phyloP scores from a whole-genome alignment of 371 early-diverging fungal genomes.

The Mucor plumbeus region DNA sequence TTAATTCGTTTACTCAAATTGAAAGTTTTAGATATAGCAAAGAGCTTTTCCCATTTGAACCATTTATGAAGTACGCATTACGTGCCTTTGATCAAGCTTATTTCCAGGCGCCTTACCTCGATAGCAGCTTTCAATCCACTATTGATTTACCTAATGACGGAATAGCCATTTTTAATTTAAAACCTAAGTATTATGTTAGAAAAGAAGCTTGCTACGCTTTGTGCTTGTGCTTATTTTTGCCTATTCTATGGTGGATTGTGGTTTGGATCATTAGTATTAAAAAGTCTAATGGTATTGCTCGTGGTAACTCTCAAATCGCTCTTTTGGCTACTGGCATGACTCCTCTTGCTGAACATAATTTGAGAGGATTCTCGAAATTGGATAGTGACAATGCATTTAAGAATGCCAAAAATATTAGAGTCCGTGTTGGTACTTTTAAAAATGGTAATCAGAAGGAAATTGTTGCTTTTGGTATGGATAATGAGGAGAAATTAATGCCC shows the following conservation, averaged over 20 bases:
- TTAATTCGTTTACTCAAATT: not conserved
- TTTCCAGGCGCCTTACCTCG: constrained; percentile 16
- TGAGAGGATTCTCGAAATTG: constrained; percentile 6
- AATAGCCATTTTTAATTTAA: not conserved
- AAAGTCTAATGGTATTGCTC: constrained; percentile 14
- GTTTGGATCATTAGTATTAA: constrained; percentile 18
- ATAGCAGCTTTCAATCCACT: too few relatives aligned
- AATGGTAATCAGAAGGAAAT: not conserved
- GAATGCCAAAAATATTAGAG: constrained; percentile 8
- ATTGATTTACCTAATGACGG: not conserved
- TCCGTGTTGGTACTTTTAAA: constrained; percentile 7
- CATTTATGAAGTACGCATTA: constrained; percentile 6
- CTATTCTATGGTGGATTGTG: constrained; percentile 14
- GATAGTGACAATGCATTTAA: constrained; percentile 12
- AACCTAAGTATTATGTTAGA: constrained; percentile 1
- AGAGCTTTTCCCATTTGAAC: not conserved
- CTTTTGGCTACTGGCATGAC: constrained; percentile 22
- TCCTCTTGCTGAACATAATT: constrained; percentile 10
- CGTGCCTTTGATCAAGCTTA: constrained; percentile 12
- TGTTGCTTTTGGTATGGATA: constrained; percentile 7
- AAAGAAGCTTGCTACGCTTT: not conserved
- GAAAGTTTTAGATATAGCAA: not conserved
- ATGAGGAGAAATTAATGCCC: constrained; percentile 6
- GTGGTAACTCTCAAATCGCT: constrained; percentile 25
- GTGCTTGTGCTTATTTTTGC: constrained; percentile 15